Evolutionary conservation across 345 rosid species (phyloP), one percentile per base, ranked within the genome.

Genomic region (Gynandropsis gynandra): DNA sequence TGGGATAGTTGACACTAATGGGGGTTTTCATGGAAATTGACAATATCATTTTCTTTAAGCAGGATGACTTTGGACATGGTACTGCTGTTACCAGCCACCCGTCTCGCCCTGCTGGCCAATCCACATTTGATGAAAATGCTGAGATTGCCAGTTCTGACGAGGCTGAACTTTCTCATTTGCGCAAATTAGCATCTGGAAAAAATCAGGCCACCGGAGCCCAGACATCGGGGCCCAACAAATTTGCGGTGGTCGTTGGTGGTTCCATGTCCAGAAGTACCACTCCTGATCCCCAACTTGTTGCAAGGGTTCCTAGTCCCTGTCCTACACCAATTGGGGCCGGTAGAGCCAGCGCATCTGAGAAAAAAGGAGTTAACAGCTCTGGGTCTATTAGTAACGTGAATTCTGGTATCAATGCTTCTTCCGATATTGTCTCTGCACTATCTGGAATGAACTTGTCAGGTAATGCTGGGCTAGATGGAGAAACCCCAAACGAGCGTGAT

Each of bases 231-330:
- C 29, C 29, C 29, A 24, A 2, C 2, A 24, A 24, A 75, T 83
- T 0, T 77, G 85, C 81, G 39, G 68, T 85, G 42, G 80, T 83
- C 43, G 65, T 75, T 53, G 85, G 81, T 45, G 69, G 74, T 18
- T 72, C 85, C 39, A 61, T 73, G 74, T 82, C 85, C 4, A 72
- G 89, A 58, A 79, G 79, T 56, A 54, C 71, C 45, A 79, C 89
- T 3, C 83, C 89, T 42, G 89, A 79, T 12, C 78, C 81, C 46
- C 87, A 77, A 48, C 73, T 74, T 57, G 58, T 70, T 8, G 80
- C 76, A 27, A 74, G 82, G 46, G 75, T 71, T 68, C 77, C 82
- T 29, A 80, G 78, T 50, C 84, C 87, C 24, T 71, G 67, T 38
- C 75, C 74, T 67, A 80, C 78, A 37, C 70, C 82, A 32, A 67